Percentiles rank a stretch among this genome's conserved stretches.
phyloP scores from a whole-genome alignment of 345 rosid species.

The Melaleuca alternifolia region DNA sequence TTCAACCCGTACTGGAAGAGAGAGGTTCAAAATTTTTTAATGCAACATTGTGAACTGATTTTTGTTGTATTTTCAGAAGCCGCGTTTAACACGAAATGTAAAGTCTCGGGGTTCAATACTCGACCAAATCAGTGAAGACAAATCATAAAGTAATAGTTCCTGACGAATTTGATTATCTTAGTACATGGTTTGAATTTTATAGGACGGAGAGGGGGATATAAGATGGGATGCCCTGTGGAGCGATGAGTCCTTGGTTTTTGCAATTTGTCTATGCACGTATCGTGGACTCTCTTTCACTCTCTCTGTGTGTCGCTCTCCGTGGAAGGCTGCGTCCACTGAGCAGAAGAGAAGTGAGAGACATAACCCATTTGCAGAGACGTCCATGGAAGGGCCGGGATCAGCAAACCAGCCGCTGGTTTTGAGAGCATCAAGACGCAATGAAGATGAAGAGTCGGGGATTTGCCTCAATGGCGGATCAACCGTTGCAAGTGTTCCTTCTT shows the following conservation, averaged over 20 bases:
- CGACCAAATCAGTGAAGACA: not conserved
- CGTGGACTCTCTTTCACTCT: not conserved
- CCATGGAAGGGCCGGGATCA: not conserved
- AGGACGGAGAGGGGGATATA: too few species aligned
- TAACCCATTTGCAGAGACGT: not conserved
- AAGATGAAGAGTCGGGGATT: not conserved
- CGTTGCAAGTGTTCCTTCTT: not conserved
- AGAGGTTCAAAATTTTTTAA: too few species aligned
- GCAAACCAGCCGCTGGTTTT: not conserved
- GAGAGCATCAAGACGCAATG: not conserved
- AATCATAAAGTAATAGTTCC: too few species aligned
- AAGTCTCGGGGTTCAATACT: not conserved
- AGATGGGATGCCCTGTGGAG: not conserved
- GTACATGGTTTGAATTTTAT: too few species aligned
- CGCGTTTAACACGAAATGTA: not conserved
- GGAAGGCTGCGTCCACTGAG: not conserved
- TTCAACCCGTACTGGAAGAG: not conserved
- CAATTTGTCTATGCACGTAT: not conserved
- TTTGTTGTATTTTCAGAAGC: not conserved
- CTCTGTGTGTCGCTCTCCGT: not conserved
- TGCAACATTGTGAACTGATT: not conserved
- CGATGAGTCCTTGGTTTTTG: not conserved
- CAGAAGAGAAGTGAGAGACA: not conserved
- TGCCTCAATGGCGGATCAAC: not conserved
- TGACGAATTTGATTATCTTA: too few species aligned